Base-by-base conservation (phyloP, 2,329 filamentous ascomycete species). In the Talaromyces verruculosus region DNA sequence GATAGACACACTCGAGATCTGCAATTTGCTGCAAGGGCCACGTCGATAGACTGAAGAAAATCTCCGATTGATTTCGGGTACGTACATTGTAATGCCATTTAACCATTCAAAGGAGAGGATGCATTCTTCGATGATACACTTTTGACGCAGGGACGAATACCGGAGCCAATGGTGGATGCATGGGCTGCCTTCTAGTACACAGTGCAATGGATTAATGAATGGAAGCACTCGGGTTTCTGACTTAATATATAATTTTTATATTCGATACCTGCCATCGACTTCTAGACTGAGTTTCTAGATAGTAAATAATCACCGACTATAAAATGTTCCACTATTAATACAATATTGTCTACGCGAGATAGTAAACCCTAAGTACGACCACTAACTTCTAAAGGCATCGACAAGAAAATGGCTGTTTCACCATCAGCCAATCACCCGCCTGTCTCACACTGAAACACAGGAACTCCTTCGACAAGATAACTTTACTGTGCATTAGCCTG, bases 401-500 rank as follows among this genome's bases (percentile, higher is more conserved):
- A n/a, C 33, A 58, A 58, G 59, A 39, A 11, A 25, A 28, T 49
- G 22, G 60, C 41, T 28, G 65, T 66, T 66, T 66, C 65, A 66
- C 47, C 60, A 63, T 45, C 51, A 63, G 61, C 61, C 61, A 64
- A 64, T 64, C 61, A 28, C 41, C 37, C 39, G 61, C 13, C 19
- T 55, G 61, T 64, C 61, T 64, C 61, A 57, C 49, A 47, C 39
- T 63, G 61, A 64, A 55, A 64, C 61, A 43, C 61, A 47, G 7
- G 22, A 41, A 64, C 22, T 13, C 30, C 61, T 45, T 45, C 22
- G 39, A 25, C 61, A n/a, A 28, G 17, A 37, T 25, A 22, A 10
- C 4, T 55, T 13, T 3, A 37, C 17, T 22, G 13, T 57, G 53
- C 53, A 45, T 41, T 60, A 43, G 37, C 35, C 39, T 45, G 7